Base-by-base conservation (phyloP, 345 rosid genomes). In the Euphorbia pulcherrima region DNA sequence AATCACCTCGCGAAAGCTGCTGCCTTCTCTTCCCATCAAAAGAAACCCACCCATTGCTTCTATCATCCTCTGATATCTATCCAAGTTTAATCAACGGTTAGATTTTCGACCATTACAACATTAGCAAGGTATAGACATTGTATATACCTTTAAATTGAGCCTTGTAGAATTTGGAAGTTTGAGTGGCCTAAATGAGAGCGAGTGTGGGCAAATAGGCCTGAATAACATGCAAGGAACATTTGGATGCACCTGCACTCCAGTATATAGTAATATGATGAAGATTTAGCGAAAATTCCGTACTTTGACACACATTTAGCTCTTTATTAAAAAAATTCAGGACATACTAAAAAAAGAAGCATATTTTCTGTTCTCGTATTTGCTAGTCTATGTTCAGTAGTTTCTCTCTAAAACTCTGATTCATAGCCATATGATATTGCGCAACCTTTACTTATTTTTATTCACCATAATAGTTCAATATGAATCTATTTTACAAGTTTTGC, bases 41-140 rank as follows among this genome's bases (percentile, higher is more conserved):
- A 18, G 99, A 94, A 74, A 91, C 97, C 99, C 97, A 94, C n/a
- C 92, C 96, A 80, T 89, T 94, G 72, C 96, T 94, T 75, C 99
- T 83, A 65, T 95, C 90, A 73, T 94, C 92, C 24, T 86, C 86
- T 24, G 99, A 96, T 63, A 94, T 94, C 99, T 94, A 82, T 62
- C 28, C 51, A 52, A 64, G 20, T 58, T 16, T 10, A 18, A 61
- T 20, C 23, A 37, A 58, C 27, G 29, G 0, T 53, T 35, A 28
- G 53, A 63, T 51, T 64, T 33, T 40, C 61, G 5, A 50, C 27
- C 28, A n/a, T n/a, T n/a, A n/a, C n/a, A n/a, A n/a, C n/a, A n/a
- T n/a, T n/a, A n/a, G n/a, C n/a, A n/a, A 21, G 50, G 35, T 55
- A 20, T 27, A 8, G 44, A 27, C 65, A 35, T 23, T 35, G 2